Percentiles rank a stretch among this genome's conserved stretches.
phyloP scores from a whole-genome alignment of 1,284 basidiomycete genomes.

The Ustilago trichophora region DNA sequence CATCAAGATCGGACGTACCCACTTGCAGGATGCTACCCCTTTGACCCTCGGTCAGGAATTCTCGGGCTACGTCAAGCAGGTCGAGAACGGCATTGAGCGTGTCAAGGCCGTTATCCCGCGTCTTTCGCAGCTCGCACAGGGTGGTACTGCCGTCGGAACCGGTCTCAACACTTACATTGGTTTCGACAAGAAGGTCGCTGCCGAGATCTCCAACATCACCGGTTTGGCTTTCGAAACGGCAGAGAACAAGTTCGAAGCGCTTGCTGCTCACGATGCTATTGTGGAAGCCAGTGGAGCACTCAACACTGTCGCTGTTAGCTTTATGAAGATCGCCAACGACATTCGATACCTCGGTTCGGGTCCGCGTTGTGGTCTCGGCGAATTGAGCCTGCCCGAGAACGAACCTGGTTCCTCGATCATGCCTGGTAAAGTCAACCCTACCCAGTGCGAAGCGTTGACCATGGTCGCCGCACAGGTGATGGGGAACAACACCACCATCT shows the following conservation, averaged over 20 bases:
- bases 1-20: constrained; percentile 98
- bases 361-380: constrained; percentile 95
- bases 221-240: constrained; percentile 92
- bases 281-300: constrained; percentile 96
- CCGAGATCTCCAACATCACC: constrained; percentile 89
- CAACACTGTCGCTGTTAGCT: constrained; percentile 90
- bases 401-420: constrained; percentile 99
- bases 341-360: constrained; percentile 97
- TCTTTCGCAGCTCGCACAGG: constrained; percentile 90
- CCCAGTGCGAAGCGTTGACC: constrained; percentile 94
- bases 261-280: constrained; percentile 95
- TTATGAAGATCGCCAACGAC: constrained; percentile 99
- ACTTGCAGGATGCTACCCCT: constrained; percentile 95
- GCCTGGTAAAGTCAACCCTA: constrained; percentile 99
- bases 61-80: constrained; percentile 95
- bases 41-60: constrained; percentile 98
- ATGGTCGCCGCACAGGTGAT: constrained; percentile 99
- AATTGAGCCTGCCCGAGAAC: constrained; percentile 94
- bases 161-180: constrained; percentile 96
- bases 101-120: constrained; percentile 85
- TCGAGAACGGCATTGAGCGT: constrained; percentile 88
- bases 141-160: constrained; percentile 96
- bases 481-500: constrained; percentile 94
- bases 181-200: constrained; percentile 93
- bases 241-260: constrained; percentile 99